Percentiles rank a stretch among this genome's conserved stretches.
Evolutionary conservation across 73 alveolate species (phyloP).

Genomic region (Durusdinium trenchii): DNA sequence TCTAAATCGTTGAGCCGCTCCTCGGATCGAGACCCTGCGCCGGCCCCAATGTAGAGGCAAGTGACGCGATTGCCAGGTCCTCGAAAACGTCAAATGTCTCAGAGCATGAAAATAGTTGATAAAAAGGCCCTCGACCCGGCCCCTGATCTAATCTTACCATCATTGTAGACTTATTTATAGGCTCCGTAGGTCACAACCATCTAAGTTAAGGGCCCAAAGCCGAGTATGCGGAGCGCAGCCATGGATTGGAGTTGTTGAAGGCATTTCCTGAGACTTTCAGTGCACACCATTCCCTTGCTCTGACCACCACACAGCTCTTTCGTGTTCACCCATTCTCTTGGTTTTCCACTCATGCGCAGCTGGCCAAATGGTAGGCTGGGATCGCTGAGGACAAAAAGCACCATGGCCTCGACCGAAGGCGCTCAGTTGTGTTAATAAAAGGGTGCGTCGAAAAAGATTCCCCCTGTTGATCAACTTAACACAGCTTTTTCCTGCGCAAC

Average conservation of each 20-base stretch:
- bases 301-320: background rate
- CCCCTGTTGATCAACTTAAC: background rate
- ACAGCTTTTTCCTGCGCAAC: too few relatives aligned
- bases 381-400: constrained; percentile 88
- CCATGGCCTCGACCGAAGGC: constrained; percentile 64
- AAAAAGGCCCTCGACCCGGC: background rate
- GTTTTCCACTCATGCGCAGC: constrained; percentile 31
- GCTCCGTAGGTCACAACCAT: background rate
- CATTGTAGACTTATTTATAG: background rate
- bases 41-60: constrained; percentile 80
- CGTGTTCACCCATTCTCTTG: background rate
- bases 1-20: background rate
- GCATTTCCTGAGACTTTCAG: constrained; percentile 7
- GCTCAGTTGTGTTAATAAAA: background rate
- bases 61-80: constrained; percentile 76
- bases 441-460: background rate
- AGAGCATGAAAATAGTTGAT: background rate
- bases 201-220: constrained; percentile 26
- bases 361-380: constrained; percentile 73
- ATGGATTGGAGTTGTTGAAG: constrained; percentile 32
- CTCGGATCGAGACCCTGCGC: constrained; percentile 26
- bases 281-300: background rate
- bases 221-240: constrained; percentile 78
- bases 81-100: background rate
- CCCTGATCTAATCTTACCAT: background rate